phyloP scores from a whole-genome alignment of 768 basidiomycete genomes.

The Boletus pseudopeckii region DNA sequence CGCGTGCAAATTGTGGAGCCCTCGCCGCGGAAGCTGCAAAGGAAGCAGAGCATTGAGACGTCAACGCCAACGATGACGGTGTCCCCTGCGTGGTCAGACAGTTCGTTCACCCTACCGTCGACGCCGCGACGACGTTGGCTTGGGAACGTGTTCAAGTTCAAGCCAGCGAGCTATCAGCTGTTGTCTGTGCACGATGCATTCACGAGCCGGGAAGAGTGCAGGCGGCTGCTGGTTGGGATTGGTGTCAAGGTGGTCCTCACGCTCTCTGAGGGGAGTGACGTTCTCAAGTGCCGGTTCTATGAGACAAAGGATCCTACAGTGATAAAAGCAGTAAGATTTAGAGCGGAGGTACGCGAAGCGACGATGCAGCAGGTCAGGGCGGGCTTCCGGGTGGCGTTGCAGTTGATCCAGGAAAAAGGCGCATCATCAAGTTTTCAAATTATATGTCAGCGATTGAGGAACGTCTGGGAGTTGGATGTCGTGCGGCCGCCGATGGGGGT shows the following conservation, averaged over 20 bases:
- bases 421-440: constrained; percentile 78
- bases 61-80: constrained; percentile 18
- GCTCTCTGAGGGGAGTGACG: constrained; percentile 57
- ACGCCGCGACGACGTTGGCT: constrained; percentile 72
- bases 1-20: constrained; percentile 58
- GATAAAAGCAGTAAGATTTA: constrained; percentile 75
- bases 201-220: constrained; percentile 71
- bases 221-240: constrained; percentile 65
- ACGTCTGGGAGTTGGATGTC: constrained; percentile 67
- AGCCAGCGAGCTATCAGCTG: constrained; percentile 57
- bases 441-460: constrained; percentile 60
- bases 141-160: constrained; percentile 83
- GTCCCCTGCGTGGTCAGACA: constrained; percentile 46
- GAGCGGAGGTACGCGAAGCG: constrained; percentile 64
- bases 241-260: constrained; percentile 67
- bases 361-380: constrained; percentile 39
- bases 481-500: constrained; percentile 18
- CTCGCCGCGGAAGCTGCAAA: constrained; percentile 35
- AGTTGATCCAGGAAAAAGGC: constrained; percentile 82
- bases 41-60: constrained; percentile 20
- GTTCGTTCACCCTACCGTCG: constrained; percentile 42
- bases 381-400: constrained; percentile 56
- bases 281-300: constrained; percentile 75
- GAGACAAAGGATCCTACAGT: constrained; percentile 57
- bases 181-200: constrained; percentile 56